A percentile compares a stretch with the other conserved stretches of the same genome.
phyloP scores from a whole-genome alignment of 2,329 filamentous ascomycete species.

The Seiridium cupressi region DNA sequence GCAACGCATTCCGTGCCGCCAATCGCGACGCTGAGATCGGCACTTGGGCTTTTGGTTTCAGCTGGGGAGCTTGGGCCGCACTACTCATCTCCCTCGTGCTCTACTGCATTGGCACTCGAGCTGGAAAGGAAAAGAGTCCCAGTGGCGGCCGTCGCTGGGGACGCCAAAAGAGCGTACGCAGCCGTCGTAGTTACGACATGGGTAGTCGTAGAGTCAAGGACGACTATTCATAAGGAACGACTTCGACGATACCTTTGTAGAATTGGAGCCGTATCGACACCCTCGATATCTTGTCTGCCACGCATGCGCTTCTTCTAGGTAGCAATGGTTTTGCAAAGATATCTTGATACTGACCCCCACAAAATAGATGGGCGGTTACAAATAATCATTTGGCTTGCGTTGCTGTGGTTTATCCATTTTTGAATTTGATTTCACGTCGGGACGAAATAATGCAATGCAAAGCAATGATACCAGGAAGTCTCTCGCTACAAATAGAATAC shows the following conservation, averaged over 20 bases:
- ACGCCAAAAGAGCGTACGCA: constrained; percentile 49
- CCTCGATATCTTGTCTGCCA: too few relatives aligned
- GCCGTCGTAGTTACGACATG: constrained; percentile 53
- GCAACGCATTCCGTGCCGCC: constrained; percentile 59
- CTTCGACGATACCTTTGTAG: not conserved
- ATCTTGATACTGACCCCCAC: too few relatives aligned
- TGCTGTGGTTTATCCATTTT: too few relatives aligned
- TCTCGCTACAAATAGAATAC: too few relatives aligned
- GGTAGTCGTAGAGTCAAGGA: constrained; percentile 66
- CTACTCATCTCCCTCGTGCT: constrained; percentile 66
- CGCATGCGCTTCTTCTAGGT: too few relatives aligned
- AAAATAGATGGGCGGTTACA: too few relatives aligned
- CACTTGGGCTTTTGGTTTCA: constrained; percentile 70
- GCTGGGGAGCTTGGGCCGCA: constrained; percentile 68
- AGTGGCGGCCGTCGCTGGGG: constrained; percentile 40
- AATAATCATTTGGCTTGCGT: too few relatives aligned
- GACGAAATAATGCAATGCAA: too few relatives aligned
- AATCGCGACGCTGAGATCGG: constrained; percentile 62
- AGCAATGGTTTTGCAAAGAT: too few relatives aligned
- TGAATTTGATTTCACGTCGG: too few relatives aligned
- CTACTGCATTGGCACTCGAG: constrained; percentile 63
- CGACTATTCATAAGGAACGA: constrained; percentile 53
- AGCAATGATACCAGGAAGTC: too few relatives aligned
- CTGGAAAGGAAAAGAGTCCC: constrained; percentile 37
- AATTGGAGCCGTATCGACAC: not conserved